phyloP scores from a whole-genome alignment of 371 early-diverging fungal species.

The Mucor indicus region DNA sequence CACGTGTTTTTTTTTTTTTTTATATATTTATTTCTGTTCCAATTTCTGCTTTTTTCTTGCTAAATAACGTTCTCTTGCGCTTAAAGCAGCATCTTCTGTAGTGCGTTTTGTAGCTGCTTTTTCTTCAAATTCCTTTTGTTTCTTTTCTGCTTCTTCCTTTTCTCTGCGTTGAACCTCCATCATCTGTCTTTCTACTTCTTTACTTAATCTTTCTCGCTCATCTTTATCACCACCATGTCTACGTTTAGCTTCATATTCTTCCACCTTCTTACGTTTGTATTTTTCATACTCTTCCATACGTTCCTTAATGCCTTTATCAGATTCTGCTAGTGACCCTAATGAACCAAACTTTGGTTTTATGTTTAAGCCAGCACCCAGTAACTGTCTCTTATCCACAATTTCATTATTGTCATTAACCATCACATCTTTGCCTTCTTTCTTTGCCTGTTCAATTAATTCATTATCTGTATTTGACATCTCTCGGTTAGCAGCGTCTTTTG shows the following conservation, averaged over 20 bases:
- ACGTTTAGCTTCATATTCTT: conserved; percentile 31
- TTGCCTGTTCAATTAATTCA: conserved; percentile 36
- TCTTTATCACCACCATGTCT: conserved; percentile 22
- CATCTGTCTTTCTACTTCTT: conserved; percentile 54
- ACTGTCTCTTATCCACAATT: conserved; percentile 78
- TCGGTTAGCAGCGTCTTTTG: not conserved
- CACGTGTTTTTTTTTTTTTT: conserved; percentile 3
- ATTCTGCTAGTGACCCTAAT: conserved; percentile 24
- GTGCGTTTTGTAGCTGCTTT: conserved; percentile 62
- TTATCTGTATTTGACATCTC: conserved; percentile 17
- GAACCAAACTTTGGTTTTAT: conserved; percentile 48
- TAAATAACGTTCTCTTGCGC: conserved; percentile 75
- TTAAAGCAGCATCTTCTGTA: conserved; percentile 66
- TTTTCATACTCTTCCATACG: conserved; percentile 46
- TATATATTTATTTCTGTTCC: conserved; percentile 5
- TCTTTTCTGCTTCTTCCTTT: conserved; percentile 46
- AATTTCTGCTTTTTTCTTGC: conserved; percentile 68
- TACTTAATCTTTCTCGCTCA: conserved; percentile 41
- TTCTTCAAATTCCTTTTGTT: conserved; percentile 51
- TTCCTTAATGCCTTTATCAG: conserved; percentile 42
- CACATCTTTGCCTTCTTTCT: conserved; percentile 49
- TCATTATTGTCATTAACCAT: conserved; percentile 71
- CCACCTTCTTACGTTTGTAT: conserved; percentile 50
- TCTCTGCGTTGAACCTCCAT: conserved; percentile 50
- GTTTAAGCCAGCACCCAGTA: conserved; percentile 79